Conservation (phyloP, 305 asterid genomes). For the Fraxinus paxiana region DNA sequence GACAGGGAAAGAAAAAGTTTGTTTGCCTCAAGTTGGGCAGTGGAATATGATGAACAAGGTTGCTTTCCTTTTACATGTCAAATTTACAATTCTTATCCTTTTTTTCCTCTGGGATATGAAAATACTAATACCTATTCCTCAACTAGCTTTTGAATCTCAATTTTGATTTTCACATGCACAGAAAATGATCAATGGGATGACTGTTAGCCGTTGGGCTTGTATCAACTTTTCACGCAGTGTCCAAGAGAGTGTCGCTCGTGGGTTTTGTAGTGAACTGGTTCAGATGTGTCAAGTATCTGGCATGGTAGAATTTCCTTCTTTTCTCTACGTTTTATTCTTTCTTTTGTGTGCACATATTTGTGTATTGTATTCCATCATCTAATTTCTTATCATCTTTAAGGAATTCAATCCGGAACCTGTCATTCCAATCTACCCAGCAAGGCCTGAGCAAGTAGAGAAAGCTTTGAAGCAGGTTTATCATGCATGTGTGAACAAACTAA, state of each 20-base stretch:
- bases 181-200: slow-evolving; percentile 99
- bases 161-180: slow-evolving; percentile 28
- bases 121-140: slow-evolving; percentile 3
- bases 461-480: slow-evolving; percentile 86
- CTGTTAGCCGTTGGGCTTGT: slow-evolving; percentile 92
- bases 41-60: slow-evolving; percentile 99
- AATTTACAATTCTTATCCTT: background rate
- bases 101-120: background rate
- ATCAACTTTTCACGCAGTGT: slow-evolving; percentile 93
- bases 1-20: slow-evolving; percentile 88
- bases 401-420: slow-evolving; percentile 86
- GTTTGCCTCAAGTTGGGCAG: slow-evolving; percentile 97
- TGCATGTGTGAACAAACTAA: slow-evolving; percentile 66
- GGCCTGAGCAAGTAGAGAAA: slow-evolving; percentile 96
- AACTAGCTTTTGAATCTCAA: background rate
- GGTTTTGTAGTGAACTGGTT: slow-evolving; percentile 85
- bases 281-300: slow-evolving; percentile 99
- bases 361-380: background rate
- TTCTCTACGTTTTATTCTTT: background rate
- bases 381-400: slow-evolving; percentile 33
- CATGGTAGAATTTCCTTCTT: slow-evolving; percentile 53
- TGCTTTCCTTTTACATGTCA: slow-evolving; percentile 8
- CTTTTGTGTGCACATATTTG: background rate
- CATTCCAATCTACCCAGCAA: slow-evolving; percentile 74
- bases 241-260: slow-evolving; percentile 95